These are phyloP conservation scores for Juglanconis oblonga DNA, from an alignment of 2,329 filamentous ascomycete genomes.

Conservation along the genomic window DNA sequence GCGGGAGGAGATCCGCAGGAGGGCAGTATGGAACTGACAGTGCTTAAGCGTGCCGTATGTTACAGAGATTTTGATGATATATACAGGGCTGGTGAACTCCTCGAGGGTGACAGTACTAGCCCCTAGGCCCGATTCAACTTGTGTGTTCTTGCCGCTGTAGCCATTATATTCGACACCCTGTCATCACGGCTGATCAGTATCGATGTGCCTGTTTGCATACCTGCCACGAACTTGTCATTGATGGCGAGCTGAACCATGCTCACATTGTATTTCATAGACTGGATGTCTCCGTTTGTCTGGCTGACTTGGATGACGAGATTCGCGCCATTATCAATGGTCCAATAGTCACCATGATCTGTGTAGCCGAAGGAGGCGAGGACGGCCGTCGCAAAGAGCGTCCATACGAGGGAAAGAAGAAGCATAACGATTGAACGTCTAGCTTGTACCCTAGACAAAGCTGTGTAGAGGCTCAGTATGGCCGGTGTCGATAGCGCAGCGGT, in stretches of 20 bases:
- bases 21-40: constrained; percentile 8
- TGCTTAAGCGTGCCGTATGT: constrained; percentile 32
- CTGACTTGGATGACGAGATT: constrained; percentile 32
- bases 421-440: constrained; percentile 18
- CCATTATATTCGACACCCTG: constrained; percentile 31
- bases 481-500: neutral
- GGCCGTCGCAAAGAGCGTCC: constrained; percentile 25
- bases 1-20: neutral
- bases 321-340: constrained; percentile 34
- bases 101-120: constrained; percentile 29
- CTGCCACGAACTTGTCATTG: neutral
- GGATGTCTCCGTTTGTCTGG: constrained; percentile 33
- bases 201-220: neutral
- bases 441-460: neutral
- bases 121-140: constrained; percentile 31
- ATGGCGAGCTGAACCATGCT: neutral
- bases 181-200: neutral
- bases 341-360: constrained; percentile 35
- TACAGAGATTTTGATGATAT: constrained; percentile 35
- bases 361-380: constrained; percentile 38
- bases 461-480: neutral
- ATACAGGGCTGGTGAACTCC: constrained; percentile 18
- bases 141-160: constrained; percentile 28
- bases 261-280: constrained; percentile 29
- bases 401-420: constrained; percentile 26